phyloP scores from a whole-genome alignment of 306 rosid genomes.

The Malus domestica region ASM211411v1 NC_041805.1:6924501-6925000 shows the following conservation, averaged over 20 bases:
- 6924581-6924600: constrained; percentile 59
- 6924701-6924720: constrained; percentile 92
- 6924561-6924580: constrained; percentile 64
- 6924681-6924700: constrained; percentile 95
- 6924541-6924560: constrained; percentile 88
- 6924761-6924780: constrained; percentile 6
- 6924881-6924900: constrained; percentile 1
- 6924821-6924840: neutral
- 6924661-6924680: constrained; percentile 91
- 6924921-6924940: neutral
- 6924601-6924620: constrained; percentile 55
- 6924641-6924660: constrained; percentile 79
- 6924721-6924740: constrained; percentile 98
- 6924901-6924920: neutral
- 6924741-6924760: constrained; percentile 58
- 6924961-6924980: neutral
- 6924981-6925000: neutral
- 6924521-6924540: constrained; percentile 68
- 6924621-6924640: constrained; percentile 90
- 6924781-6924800: constrained; percentile 9
- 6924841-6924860: constrained; percentile 1
- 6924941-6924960: neutral
- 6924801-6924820: neutral
- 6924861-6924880: constrained; percentile 6
- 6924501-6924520: constrained; percentile 85